phyloP scores from a whole-genome alignment of 306 rosid genomes.

The Ormosia emarginata region DNA sequence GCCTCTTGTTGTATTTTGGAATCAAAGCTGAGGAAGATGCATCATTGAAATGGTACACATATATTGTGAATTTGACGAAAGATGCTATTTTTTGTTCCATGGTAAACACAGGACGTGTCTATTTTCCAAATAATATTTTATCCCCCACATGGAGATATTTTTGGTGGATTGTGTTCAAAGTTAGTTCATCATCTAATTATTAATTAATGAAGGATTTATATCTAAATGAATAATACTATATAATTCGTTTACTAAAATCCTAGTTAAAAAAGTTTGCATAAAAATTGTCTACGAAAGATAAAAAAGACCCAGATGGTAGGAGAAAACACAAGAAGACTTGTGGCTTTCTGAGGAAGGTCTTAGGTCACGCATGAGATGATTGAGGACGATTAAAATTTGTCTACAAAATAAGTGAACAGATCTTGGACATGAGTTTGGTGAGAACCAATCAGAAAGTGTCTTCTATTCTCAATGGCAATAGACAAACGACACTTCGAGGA shows the following conservation, averaged over 20 bases:
- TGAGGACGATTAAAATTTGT: background rate
- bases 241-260: background rate
- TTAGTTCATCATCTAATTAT: background rate
- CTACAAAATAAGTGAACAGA: background rate
- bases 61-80: background rate
- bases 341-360: background rate
- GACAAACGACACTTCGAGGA: constrained; percentile 9
- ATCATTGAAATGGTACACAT: background rate
- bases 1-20: background rate
- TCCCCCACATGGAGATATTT: background rate
- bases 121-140: background rate
- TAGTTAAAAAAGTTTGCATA: background rate
- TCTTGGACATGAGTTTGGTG: too few species aligned
- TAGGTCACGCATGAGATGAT: background rate
- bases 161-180: background rate
- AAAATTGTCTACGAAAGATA: background rate
- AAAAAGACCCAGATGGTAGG: background rate
- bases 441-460: background rate
- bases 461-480: background rate
- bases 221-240: background rate
- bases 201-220: background rate
- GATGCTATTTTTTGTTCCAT: background rate
- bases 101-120: background rate
- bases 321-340: background rate
- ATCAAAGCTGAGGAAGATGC: background rate